A percentile compares a stretch with the other conserved stretches of the same genome.
These are phyloP conservation scores for Lodderomyces beijingensis DNA, from an alignment of 1,139 yeast species.

Conservation along the genomic window DNA sequence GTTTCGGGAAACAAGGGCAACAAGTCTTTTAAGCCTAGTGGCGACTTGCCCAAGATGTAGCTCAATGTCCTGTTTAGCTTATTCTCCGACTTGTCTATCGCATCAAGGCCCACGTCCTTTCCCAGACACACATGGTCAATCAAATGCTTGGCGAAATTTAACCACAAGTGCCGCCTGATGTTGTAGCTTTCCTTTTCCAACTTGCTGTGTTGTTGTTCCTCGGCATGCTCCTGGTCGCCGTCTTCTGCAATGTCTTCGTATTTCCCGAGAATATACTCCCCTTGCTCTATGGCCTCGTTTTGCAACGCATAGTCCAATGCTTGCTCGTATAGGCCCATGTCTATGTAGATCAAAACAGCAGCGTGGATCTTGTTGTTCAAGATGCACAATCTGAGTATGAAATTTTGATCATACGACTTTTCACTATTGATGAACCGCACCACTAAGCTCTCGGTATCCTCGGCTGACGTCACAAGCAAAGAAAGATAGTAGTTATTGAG, in stretches of 20 bases:
- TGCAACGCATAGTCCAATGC: constrained; percentile 74
- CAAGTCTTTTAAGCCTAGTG: constrained; percentile 71
- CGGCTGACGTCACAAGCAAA: constrained; percentile 54
- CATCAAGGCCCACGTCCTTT: constrained; percentile 18
- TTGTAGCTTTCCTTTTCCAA: constrained; percentile 35
- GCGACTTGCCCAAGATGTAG: constrained; percentile 19
- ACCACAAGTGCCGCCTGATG: constrained; percentile 69
- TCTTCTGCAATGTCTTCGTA: constrained; percentile 26
- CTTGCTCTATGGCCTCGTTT: constrained; percentile 58
- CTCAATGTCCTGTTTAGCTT: constrained; percentile 21
- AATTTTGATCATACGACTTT: constrained; percentile 57
- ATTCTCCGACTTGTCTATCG: constrained; percentile 11
- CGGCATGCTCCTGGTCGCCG: constrained; percentile 8
- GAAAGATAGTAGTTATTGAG: constrained; percentile 74
- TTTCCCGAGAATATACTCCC: constrained; percentile 32
- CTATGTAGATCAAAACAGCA: constrained; percentile 64
- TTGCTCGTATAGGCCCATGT: constrained; percentile 66
- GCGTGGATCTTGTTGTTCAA: constrained; percentile 55
- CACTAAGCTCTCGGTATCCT: constrained; percentile 26
- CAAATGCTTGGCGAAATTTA: constrained; percentile 59
- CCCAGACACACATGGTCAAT: constrained; percentile 38
- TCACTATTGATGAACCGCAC: constrained; percentile 26
- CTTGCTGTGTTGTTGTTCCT: constrained; percentile 16
- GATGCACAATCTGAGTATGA: constrained; percentile 70
- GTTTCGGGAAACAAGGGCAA: constrained; percentile 83